phyloP scores from a whole-genome alignment of 768 basidiomycete genomes.

The Antrodiella citrinella region DNA sequence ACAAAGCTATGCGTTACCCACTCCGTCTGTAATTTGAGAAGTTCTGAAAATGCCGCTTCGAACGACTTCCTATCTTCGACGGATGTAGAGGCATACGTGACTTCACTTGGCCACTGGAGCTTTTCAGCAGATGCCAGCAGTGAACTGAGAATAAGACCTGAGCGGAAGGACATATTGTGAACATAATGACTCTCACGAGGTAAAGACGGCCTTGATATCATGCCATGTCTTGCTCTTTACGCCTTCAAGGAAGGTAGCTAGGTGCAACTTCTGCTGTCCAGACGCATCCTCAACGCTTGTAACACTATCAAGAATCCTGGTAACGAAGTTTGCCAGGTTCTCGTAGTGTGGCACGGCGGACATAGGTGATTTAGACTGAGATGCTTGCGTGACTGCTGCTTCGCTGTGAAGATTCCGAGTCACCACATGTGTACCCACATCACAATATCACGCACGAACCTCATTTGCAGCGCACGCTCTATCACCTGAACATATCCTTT shows the following conservation, averaged over 20 bases:
- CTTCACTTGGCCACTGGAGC: constrained; percentile 77
- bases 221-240: constrained; percentile 70
- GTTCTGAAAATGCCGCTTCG: constrained; percentile 67
- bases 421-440: not conserved
- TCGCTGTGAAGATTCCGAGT: constrained; percentile 35
- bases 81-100: constrained; percentile 51
- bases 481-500: constrained; percentile 71
- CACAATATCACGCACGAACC: constrained; percentile 37
- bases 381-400: constrained; percentile 45
- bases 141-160: constrained; percentile 32
- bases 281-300: constrained; percentile 35
- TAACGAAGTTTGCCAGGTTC: constrained; percentile 53
- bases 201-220: constrained; percentile 60
- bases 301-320: constrained; percentile 37
- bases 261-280: constrained; percentile 43
- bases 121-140: constrained; percentile 60
- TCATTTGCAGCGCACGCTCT: constrained; percentile 59
- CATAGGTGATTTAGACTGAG: constrained; percentile 26
- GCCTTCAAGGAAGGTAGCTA: constrained; percentile 53
- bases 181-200: constrained; percentile 38
- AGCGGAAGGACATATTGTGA: not conserved
- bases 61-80: constrained; percentile 53
- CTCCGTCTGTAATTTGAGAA: constrained; percentile 74
- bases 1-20: constrained; percentile 29
- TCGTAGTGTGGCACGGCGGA: constrained; percentile 48